Evolutionary conservation across 352 stramenopile genomes (phyloP), one percentile per base, ranked within the genome.

Genomic region (Globisporangium heterothallicum): DNA sequence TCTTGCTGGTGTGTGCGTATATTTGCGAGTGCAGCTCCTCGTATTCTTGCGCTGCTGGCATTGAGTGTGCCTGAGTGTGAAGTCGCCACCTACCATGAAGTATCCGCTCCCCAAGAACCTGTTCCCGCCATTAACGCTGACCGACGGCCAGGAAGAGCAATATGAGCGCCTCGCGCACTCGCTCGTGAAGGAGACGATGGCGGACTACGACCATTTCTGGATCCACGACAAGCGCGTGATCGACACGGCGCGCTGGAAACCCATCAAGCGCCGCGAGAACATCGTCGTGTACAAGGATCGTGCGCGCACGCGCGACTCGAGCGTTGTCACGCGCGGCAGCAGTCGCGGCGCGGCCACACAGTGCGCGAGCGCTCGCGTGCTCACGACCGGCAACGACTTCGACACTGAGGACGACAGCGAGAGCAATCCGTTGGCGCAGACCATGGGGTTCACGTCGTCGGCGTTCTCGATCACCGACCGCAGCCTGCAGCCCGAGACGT

Each of bases 181-280:
- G 34, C 66, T 83, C 59, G 66, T 83, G 50, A 69, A 68, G 36
- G 56, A 70, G 32, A 74, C 72, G 14, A 42, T 83, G 3, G 43
- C 47, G 19, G 67, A 83, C 27, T 83, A 83, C 53, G 72, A 83
- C 48, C 53, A 66, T 27, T 78, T 78, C 43, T 63, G 66, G 40
- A 42, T 54, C 29, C 55, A 69, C 35, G 61, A 75, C 59, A 56
- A 47, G 16, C 70, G 70, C 38, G 56, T 59, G 40, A 69, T 83
- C 5, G 62, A 79, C 58, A 16, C 46, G 12, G 43, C 27, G 5
- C 61, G 69, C 7, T 83, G 72, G 72, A 83, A 83, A 29, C 26
- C 55, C 22, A 50, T 83, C 22, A 66, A 64, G 22, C 52, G 60
- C 7, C 64, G 64, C 6, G 66, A 77, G 50, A 60, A 63, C 24